phyloP scores from a whole-genome alignment of 73 alveolate species.

The Tetrahymena borealis region DNA sequence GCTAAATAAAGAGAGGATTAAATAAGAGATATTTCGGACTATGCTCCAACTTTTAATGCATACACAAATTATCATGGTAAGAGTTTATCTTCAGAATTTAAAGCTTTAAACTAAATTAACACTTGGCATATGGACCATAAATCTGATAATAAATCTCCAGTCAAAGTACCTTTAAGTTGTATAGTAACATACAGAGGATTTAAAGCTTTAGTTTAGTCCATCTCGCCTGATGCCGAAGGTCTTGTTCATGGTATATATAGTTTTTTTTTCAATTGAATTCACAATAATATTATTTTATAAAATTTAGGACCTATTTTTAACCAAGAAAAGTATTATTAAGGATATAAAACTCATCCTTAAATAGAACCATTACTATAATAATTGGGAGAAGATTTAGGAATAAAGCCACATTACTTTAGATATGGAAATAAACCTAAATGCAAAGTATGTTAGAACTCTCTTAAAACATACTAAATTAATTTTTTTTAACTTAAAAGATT shows the following conservation, averaged over 20 bases:
- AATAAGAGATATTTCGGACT: not conserved
- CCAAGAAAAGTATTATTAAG: not conserved
- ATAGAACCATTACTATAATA: not conserved
- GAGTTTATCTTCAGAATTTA: not conserved
- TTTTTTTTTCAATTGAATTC: not conserved
- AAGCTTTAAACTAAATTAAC: not conserved
- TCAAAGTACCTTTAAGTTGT: not conserved
- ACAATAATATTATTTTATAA: not conserved
- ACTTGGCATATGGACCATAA: not conserved
- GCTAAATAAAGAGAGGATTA: not conserved
- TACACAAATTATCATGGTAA: not conserved
- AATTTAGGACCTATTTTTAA: not conserved
- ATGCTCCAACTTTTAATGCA: not conserved
- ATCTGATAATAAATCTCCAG: not conserved
- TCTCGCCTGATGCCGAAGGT: not conserved
- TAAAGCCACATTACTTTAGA: not conserved
- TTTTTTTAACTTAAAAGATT: not conserved
- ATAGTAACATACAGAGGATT: not conserved
- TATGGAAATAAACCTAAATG: not conserved
- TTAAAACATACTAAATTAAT: not conserved
- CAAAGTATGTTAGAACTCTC: not conserved
- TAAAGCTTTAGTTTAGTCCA: not conserved
- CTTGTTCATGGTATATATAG: not conserved
- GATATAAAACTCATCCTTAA: not conserved
- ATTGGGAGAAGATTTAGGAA: not conserved